phyloP scores from a whole-genome alignment of 1,139 yeast species.

The Taphrina deformans region DNA sequence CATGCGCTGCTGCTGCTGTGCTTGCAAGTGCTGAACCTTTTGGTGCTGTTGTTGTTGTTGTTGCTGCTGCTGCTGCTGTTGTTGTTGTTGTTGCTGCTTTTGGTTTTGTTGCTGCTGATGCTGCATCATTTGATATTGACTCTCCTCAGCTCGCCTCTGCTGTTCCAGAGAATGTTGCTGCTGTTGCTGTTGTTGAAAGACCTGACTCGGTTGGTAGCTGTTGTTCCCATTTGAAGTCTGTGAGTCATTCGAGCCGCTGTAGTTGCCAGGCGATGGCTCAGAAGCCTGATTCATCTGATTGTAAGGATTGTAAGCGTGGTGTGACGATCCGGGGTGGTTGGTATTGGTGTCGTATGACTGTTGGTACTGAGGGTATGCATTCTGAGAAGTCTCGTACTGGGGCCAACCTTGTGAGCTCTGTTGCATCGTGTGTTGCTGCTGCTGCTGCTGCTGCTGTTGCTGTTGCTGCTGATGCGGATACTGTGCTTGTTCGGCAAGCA shows the following conservation, averaged over 20 bases:
- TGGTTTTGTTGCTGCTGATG: conserved; percentile 20
- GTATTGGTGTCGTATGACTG: not conserved
- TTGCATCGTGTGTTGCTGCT: no score
- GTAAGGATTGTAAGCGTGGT: not conserved
- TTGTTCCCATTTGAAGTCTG: conserved; percentile 3
- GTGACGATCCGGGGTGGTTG: not conserved
- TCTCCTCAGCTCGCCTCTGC: conserved; percentile 29
- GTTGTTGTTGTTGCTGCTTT: not conserved
- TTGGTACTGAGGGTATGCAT: conserved; percentile 5
- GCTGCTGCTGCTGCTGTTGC: not conserved
- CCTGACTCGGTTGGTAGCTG: conserved; percentile 11
- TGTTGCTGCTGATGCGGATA: conserved; percentile 23
- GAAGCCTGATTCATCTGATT: not conserved
- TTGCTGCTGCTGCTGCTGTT: conserved; percentile 12
- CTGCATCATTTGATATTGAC: not conserved
- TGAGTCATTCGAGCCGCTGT: conserved; percentile 9
- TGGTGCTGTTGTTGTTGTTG: conserved; percentile 35
- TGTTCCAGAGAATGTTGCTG: conserved; percentile 12
- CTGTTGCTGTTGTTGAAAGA: conserved; percentile 11
- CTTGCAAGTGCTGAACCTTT: conserved; percentile 34
- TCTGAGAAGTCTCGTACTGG: not conserved
- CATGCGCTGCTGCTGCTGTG: conserved; percentile 22
- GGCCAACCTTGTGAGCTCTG: conserved; percentile 11
- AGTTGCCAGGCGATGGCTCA: conserved; percentile 12
- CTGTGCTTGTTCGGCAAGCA: conserved; percentile 8